Percentiles rank a stretch among this genome's conserved stretches.
These are phyloP conservation scores for Aspergillus quadrilineatus DNA, from an alignment of 2,329 filamentous ascomycete species.

Conservation along the genomic window DNA sequence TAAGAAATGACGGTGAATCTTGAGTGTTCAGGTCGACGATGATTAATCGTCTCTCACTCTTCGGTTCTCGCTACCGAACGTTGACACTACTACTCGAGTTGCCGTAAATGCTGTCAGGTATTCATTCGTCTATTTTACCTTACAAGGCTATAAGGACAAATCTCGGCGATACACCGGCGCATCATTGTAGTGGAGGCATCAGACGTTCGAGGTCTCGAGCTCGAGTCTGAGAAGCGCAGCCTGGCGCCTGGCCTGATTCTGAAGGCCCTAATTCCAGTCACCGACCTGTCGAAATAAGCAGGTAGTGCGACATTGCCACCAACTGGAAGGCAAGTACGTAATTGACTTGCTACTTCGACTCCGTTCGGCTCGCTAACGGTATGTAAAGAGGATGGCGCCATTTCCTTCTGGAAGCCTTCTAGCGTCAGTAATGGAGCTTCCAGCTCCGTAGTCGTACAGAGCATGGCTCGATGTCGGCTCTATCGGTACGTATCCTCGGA, in stretches of 20 bases:
- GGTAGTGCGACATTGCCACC: background rate
- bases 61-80: background rate
- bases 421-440: background rate
- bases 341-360: background rate
- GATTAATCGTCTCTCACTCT: background rate
- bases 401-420: slow-evolving; percentile 2
- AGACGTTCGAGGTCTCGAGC: no score
- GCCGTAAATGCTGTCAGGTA: no score
- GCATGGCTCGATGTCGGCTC: background rate
- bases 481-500: background rate
- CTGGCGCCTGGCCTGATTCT: background rate
- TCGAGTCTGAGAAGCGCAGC: background rate
- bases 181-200: background rate
- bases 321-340: background rate
- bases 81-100: background rate
- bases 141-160: background rate
- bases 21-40: background rate
- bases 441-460: background rate
- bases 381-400: background rate
- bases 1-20: background rate
- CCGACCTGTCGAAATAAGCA: background rate
- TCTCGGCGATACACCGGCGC: background rate
- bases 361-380: no score
- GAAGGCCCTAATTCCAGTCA: background rate
- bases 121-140: background rate